Percentiles rank a stretch among this genome's conserved stretches.
Evolutionary conservation across 2,329 filamentous ascomycete genomes (phyloP).

Genomic region (Laburnicola sp.): DNA sequence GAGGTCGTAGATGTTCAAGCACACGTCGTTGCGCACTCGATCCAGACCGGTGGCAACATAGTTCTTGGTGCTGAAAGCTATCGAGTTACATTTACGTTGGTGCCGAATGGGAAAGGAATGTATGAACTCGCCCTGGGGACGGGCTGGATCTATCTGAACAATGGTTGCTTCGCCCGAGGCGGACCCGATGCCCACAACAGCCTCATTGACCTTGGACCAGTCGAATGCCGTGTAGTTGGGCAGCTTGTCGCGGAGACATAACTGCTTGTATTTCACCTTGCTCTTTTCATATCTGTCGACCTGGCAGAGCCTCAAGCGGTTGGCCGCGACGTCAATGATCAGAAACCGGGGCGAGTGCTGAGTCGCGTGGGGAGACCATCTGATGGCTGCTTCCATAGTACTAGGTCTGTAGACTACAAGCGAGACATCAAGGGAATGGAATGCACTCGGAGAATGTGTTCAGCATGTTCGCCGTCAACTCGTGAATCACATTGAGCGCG

Average conservation of each 20-base stretch:
- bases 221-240: conserved; percentile 67
- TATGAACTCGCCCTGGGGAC: conserved; percentile 49
- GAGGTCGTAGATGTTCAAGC: conserved; percentile 81
- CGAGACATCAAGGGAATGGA: background rate
- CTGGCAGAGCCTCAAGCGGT: conserved; percentile 61
- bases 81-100: conserved; percentile 76
- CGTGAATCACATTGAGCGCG: background rate
- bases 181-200: conserved; percentile 74
- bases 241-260: conserved; percentile 58
- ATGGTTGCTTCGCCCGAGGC: conserved; percentile 75
- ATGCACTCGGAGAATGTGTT: background rate
- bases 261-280: conserved; percentile 56
- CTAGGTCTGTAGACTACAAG: conserved; percentile 12
- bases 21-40: conserved; percentile 78
- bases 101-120: conserved; percentile 73
- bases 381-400: conserved; percentile 62
- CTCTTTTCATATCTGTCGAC: conserved; percentile 45
- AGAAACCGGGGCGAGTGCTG: conserved; percentile 59
- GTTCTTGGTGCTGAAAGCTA: conserved; percentile 73
- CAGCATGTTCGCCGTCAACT: background rate
- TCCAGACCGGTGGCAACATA: conserved; percentile 78
- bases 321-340: conserved; percentile 63
- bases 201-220: conserved; percentile 64
- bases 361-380: conserved; percentile 64
- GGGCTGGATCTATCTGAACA: conserved; percentile 69